Base-by-base conservation (phyloP, 148 eudicot genomes). In the Rhododendron vialii region DNA sequence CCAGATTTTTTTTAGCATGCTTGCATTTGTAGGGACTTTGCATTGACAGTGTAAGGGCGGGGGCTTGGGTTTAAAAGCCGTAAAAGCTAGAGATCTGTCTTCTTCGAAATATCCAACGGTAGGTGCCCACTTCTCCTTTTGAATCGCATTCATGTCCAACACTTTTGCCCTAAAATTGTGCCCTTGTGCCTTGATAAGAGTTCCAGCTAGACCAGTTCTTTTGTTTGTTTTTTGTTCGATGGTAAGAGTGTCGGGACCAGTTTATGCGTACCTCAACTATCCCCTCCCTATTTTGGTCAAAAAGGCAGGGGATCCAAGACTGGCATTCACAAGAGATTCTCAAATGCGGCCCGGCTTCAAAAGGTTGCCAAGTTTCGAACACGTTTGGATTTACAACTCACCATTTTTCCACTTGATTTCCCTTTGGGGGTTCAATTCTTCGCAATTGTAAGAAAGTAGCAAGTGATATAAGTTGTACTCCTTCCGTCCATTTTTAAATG, bases 41-140 rank as follows among this genome's bases (percentile, higher is more conserved):
- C 80, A 48, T 6, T 78, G 18, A 57, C 57, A 47, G 14, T 45
- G 30, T 1, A 5, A 15, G 2, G 57, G 0, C 57, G 7, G n/a
- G 57, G 15, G 35, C 3, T 36, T 2, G 38, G 2, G 17, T 22
- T 15, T 43, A 38, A 76, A 78, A 22, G 33, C 59, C 82, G 48
- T 79, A 79, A 79, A 41, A 79, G 57, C 35, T 45, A 79, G 30
- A 79, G 36, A 12, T 79, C 35, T 26, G 75, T 71, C 38, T 43
- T 41, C 28, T n/a, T 43, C 22, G 8, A n/a, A 78, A n/a, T 1
- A 79, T 22, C 50, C 35, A 24, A 79, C 15, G 50, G 8, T 28
- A 14, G 43, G 59, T 80, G 82, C 41, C 82, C 82, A 80, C 82
- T 28, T 48, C 82, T 45, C 53, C 53, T 80, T 80, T 80, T 80